Percentiles rank a stretch among this genome's conserved stretches.
Evolutionary conservation across 2,329 filamentous ascomycete species (phyloP).

Genomic region (Ciborinia camelliae): DNA sequence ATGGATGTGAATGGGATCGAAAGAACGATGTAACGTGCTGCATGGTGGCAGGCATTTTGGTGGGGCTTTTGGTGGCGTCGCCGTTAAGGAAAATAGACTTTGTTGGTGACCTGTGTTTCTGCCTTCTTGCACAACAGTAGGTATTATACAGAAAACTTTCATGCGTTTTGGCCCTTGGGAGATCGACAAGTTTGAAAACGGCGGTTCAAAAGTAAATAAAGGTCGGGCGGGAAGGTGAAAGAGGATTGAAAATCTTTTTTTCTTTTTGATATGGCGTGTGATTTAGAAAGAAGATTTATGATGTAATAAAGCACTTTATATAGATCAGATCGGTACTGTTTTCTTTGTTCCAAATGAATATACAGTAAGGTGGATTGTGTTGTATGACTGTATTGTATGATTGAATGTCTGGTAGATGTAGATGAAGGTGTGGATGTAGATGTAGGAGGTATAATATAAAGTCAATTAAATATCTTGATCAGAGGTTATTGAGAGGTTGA

Average conservation of each 20-base stretch:
- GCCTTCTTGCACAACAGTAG: background rate
- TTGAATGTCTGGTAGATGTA: too few species aligned
- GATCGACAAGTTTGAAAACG: background rate
- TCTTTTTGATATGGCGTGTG: too few species aligned
- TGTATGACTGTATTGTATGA: too few species aligned
- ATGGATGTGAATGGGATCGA: slow-evolving; percentile 12
- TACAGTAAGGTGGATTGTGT: too few species aligned
- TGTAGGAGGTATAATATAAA: too few species aligned
- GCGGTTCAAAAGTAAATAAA: background rate
- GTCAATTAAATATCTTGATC: too few species aligned
- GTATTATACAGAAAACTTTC: background rate
- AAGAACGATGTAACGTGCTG: slow-evolving; percentile 19
- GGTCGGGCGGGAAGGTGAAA: background rate
- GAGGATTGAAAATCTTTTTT: background rate
- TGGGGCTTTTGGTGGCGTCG: background rate
- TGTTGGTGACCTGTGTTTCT: background rate
- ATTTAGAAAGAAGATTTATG: background rate
- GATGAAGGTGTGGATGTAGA: too few species aligned
- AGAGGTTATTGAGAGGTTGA: too few species aligned
- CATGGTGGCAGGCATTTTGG: slow-evolving; percentile 18
- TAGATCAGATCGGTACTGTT: too few species aligned
- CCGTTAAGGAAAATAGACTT: slow-evolving; percentile 5
- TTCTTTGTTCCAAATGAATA: too few species aligned
- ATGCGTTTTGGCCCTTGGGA: slow-evolving; percentile 3
- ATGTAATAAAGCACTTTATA: background rate